Base-by-base conservation (phyloP, 192 early-diverging fungal genomes). In the Linnemannia elongata region DNA sequence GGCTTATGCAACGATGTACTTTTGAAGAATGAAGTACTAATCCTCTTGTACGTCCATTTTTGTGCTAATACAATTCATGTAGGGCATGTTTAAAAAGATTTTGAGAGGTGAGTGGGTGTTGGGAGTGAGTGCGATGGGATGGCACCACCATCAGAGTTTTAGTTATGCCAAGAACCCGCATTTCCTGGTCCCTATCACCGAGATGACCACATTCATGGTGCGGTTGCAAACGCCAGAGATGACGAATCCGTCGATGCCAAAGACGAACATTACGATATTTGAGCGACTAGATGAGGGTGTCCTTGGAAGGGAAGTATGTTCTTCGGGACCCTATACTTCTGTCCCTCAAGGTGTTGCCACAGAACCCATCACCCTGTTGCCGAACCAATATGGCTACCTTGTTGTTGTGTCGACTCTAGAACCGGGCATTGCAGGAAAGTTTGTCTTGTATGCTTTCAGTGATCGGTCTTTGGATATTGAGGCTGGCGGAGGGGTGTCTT, bases 191-290 rank as follows among this genome's bases (percentile, higher is more conserved):
- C 89, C 91, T 22, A 85, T 94, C 12, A 82, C 88, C 4, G 90
- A 90, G 68, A 79, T 91, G 82, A 95, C 94, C 1, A 89, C 82
- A 1, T 82, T 97, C 24, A 89, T 92, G 91, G 91, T 93, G 30
- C 92, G 96, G 27, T 81, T 97, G 44, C 95, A 96, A 79, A 93
- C 95, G 12, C 91, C 92, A 41, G 88, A 92, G 12, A 93, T 94
- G 49, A 91, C 76, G 2, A 90, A 92, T 12, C 89, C 92, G 12
- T 66, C 60, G 27, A 90, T 91, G 49, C 96, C 96, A 13, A 90
- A 93, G 18, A 90, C 91, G 57, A 96, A 95, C 81, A 89, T 96
- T 24, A 93, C 94, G 8, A 82, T 97, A 24, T 96, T 94, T 82
- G 93, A 92, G 74, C 78, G 89, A 41, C 84, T 89, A 74, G 87